Percentiles rank a stretch among this genome's conserved stretches.
These are phyloP conservation scores for Dimocarpus longan DNA, from an alignment of 345 rosid genomes.

Conservation along the genomic window DNA sequence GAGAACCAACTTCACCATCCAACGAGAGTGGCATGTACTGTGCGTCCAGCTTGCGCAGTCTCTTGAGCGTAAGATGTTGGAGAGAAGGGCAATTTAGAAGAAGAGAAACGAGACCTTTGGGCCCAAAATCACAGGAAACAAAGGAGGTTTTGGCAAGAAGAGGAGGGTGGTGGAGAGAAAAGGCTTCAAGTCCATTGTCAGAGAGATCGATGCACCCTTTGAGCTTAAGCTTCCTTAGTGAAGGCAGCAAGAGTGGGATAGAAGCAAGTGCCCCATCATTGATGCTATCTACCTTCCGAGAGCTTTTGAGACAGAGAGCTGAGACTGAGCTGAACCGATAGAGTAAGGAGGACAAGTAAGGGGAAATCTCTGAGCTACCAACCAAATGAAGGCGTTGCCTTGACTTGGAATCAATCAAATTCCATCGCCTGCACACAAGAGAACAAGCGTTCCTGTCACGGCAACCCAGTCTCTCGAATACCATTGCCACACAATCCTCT, in stretches of 20 bases:
- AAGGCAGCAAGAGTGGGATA: slow-evolving; percentile 29
- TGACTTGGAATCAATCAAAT: slow-evolving; percentile 30
- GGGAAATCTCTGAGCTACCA: slow-evolving; percentile 35
- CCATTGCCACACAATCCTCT: slow-evolving; percentile 37
- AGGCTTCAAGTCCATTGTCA: slow-evolving; percentile 36
- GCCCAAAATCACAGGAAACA: slow-evolving; percentile 41
- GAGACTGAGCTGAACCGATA: slow-evolving; percentile 43
- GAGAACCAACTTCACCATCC: not conserved
- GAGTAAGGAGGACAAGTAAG: slow-evolving; percentile 32
- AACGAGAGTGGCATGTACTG: slow-evolving; percentile 33
- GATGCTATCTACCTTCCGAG: slow-evolving; percentile 44
- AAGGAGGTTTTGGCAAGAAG: slow-evolving; percentile 36
- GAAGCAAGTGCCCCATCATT: slow-evolving; percentile 28
- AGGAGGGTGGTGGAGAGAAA: slow-evolving; percentile 33
- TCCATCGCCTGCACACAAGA: slow-evolving; percentile 44
- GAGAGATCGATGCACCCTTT: slow-evolving; percentile 44
- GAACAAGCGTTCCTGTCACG: slow-evolving; percentile 39
- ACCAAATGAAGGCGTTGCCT: slow-evolving; percentile 32
- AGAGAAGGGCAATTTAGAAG: slow-evolving; percentile 44
- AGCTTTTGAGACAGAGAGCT: slow-evolving; percentile 48
- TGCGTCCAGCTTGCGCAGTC: slow-evolving; percentile 46
- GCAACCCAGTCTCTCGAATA: slow-evolving; percentile 25
- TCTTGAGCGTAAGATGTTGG: slow-evolving; percentile 45
- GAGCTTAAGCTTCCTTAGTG: slow-evolving; percentile 44
- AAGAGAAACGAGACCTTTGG: slow-evolving; percentile 35